Evolutionary conservation across 768 basidiomycete species (phyloP).

Genomic region (Termitomyces sp.): DNA sequence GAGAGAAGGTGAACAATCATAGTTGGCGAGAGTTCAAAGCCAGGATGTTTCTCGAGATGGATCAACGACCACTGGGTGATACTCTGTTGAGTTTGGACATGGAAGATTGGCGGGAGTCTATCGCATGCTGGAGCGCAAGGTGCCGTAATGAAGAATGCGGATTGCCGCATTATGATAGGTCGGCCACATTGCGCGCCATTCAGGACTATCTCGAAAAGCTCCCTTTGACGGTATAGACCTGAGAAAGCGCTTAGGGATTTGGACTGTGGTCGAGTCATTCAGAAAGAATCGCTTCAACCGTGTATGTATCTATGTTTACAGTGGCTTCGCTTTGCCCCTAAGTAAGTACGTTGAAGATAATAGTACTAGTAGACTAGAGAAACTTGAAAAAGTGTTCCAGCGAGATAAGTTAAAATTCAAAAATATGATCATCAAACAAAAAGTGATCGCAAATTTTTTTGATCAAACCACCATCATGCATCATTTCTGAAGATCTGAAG

Average conservation of each 20-base stretch:
- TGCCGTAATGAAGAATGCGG: conserved; percentile 29
- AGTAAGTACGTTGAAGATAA: neutral
- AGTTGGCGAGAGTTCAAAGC: conserved; percentile 41
- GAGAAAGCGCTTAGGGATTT: neutral
- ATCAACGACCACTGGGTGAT: conserved; percentile 38
- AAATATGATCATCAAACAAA: too few relatives aligned
- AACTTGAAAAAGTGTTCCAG: neutral
- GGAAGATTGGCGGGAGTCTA: conserved; percentile 42
- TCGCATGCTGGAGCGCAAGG: conserved; percentile 38
- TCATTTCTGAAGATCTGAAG: conserved; percentile 14
- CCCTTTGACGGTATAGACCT: conserved; percentile 18
- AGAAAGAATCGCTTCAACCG: too few relatives aligned
- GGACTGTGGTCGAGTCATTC: neutral
- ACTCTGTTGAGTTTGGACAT: conserved; percentile 35
- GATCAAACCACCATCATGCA: conserved; percentile 12
- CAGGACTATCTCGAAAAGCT: conserved; percentile 28
- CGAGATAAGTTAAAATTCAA: too few relatives aligned
- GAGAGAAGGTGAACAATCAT: conserved; percentile 32
- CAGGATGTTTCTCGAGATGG: conserved; percentile 39
- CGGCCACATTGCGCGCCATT: conserved; percentile 31
- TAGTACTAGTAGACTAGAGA: too few relatives aligned
- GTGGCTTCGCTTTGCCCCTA: neutral
- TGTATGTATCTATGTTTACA: neutral
- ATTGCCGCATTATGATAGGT: conserved; percentile 34
- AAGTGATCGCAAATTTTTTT: conserved; percentile 1